These are phyloP conservation scores for Rhodotorula sp. DNA, from an alignment of 1,284 basidiomycete genomes.

Conservation along the genomic window DNA sequence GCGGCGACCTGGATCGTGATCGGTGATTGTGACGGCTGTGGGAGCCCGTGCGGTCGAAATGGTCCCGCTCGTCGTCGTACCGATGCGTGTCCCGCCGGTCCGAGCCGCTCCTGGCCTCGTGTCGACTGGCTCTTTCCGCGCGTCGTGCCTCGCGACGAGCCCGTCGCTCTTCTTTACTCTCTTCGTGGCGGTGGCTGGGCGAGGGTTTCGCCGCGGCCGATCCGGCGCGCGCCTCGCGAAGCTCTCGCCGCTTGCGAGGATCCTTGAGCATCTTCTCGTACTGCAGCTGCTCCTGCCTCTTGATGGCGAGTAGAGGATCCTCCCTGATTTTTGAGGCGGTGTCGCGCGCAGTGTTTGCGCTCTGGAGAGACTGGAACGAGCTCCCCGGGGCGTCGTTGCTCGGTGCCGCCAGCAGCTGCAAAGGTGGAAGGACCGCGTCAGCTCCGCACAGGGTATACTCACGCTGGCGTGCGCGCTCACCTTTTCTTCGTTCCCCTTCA, in stretches of 20 bases:
- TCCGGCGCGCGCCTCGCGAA: constrained; percentile 58
- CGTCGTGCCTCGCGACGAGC: constrained; percentile 58
- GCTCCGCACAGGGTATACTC: background rate
- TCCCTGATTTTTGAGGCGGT: constrained; percentile 90
- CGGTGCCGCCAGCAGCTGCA: constrained; percentile 25
- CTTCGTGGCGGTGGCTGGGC: constrained; percentile 61
- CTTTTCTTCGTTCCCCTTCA: constrained; percentile 79
- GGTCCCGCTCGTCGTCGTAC: background rate
- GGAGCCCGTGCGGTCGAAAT: background rate
- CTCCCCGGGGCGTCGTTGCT: constrained; percentile 13
- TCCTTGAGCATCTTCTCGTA: constrained; percentile 86
- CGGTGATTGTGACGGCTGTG: background rate
- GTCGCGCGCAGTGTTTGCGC: constrained; percentile 86
- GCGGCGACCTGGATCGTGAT: constrained; percentile 6
- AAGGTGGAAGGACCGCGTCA: background rate
- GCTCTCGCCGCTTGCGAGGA: constrained; percentile 78
- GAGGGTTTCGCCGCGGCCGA: constrained; percentile 61
- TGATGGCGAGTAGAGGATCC: constrained; percentile 93
- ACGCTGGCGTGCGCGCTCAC: constrained; percentile 7
- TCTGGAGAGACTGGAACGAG: constrained; percentile 80
- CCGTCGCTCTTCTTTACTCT: constrained; percentile 57
- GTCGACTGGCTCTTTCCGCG: constrained; percentile 56
- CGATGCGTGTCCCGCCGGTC: constrained; percentile 4
- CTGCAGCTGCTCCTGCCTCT: constrained; percentile 93
- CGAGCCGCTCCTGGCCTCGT: constrained; percentile 24